These are phyloP conservation scores for Cetraspora pellucida DNA, from an alignment of 192 early-diverging fungal genomes.

Conservation along the genomic window DNA sequence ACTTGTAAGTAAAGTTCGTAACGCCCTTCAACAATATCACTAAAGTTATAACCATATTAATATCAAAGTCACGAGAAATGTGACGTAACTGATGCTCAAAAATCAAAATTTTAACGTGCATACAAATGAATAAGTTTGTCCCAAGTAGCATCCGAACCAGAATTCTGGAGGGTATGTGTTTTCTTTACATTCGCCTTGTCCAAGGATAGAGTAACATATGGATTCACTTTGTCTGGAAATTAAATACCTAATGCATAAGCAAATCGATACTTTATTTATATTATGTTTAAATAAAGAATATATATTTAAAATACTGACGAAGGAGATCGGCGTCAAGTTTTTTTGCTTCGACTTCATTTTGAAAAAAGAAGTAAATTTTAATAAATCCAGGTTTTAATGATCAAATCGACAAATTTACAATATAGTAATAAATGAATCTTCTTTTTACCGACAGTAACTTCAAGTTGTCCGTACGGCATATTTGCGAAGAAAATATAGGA, in stretches of 20 bases:
- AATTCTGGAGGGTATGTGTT: background rate
- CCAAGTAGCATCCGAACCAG: slow-evolving; percentile 15
- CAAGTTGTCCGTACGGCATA: slow-evolving; percentile 17
- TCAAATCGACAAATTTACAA: background rate
- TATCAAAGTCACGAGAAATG: background rate
- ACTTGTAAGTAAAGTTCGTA: slow-evolving; percentile 16
- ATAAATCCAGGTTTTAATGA: background rate
- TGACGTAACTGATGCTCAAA: background rate
- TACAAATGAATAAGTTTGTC: slow-evolving; percentile 1
- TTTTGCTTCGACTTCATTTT: slow-evolving; percentile 4
- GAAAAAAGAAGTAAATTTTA: background rate
- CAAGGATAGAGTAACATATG: slow-evolving; percentile 13
- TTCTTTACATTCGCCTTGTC: slow-evolving; percentile 18
- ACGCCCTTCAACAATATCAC: slow-evolving; percentile 4
- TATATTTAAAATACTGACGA: background rate
- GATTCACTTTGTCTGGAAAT: slow-evolving; percentile 4
- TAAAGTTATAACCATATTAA: background rate
- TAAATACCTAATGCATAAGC: background rate
- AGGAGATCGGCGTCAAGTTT: slow-evolving; percentile 9
- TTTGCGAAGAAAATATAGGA: background rate
- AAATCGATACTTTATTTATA: background rate
- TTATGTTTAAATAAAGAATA: background rate
- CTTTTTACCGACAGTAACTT: slow-evolving; percentile 14
- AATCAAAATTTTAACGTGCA: background rate
- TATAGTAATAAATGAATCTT: background rate